A percentile compares a stretch with the other conserved stretches of the same genome.
Evolutionary conservation across 139 green algal species (phyloP).

Genomic region (Chlamydomonas urium): DNA sequence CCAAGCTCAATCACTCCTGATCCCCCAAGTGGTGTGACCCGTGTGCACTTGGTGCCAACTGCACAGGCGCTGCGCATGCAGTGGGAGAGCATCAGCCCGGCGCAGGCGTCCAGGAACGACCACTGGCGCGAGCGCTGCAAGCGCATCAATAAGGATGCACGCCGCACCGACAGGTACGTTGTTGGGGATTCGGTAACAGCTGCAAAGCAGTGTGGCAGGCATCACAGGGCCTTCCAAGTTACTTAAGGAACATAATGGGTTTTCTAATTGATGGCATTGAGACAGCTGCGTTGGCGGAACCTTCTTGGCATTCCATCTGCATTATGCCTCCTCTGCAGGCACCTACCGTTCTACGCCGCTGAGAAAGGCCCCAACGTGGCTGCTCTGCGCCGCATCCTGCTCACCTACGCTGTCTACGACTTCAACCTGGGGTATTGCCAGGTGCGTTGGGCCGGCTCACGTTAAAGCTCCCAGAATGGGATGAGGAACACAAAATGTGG

Average conservation of each 20-base stretch:
- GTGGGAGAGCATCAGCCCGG: constrained; percentile 61
- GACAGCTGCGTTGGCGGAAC: too few species aligned
- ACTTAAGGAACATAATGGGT: too few species aligned
- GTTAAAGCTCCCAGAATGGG: too few species aligned
- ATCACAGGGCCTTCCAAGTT: too few species aligned
- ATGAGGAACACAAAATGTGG: too few species aligned
- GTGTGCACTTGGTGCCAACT: too few species aligned
- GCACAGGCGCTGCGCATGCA: constrained; percentile 41
- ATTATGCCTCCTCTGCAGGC: constrained; percentile 15
- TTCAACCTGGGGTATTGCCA: constrained; percentile 88
- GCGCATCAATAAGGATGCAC: constrained; percentile 84
- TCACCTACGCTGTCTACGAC: constrained; percentile 83
- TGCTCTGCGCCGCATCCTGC: constrained; percentile 44
- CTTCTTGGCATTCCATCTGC: neutral
- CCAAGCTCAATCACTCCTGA: too few species aligned
- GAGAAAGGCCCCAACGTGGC: constrained; percentile 34
- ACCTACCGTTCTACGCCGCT: constrained; percentile 52
- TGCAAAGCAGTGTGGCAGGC: too few species aligned
- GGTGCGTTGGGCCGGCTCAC: too few species aligned
- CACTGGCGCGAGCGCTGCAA: constrained; percentile 70
- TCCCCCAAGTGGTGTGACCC: too few species aligned
- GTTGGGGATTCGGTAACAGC: too few species aligned
- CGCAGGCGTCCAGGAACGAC: constrained; percentile 61
- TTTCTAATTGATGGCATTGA: too few species aligned
- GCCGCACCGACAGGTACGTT: constrained; percentile 58